Conservation (phyloP, 805 yeast genomes). For the Candida maesae region DNA sequence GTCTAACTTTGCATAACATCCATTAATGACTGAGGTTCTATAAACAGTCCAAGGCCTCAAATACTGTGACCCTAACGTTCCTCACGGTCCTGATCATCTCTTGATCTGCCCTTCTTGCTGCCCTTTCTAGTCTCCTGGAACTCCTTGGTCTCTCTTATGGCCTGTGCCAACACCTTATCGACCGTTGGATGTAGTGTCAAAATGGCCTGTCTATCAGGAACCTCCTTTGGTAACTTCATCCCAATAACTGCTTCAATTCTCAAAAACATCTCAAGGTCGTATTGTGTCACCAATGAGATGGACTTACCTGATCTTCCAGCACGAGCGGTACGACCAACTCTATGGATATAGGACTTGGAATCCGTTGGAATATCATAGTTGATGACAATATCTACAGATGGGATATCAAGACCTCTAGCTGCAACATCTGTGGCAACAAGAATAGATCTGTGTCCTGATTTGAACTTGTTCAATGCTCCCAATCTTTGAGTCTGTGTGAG, state of each 20-base stretch:
- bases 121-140: constrained; percentile 26
- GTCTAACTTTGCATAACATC: too few relatives aligned
- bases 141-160: constrained; percentile 47
- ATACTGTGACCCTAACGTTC: too few relatives aligned
- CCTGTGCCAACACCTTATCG: constrained; percentile 88
- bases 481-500: constrained; percentile 78
- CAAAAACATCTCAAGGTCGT: constrained; percentile 83
- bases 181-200: constrained; percentile 79
- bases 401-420: constrained; percentile 86
- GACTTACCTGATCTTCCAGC: constrained; percentile 90
- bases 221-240: constrained; percentile 82
- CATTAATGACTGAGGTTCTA: too few relatives aligned
- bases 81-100: constrained; percentile 26
- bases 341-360: constrained; percentile 77
- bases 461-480: constrained; percentile 77
- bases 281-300: constrained; percentile 86
- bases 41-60: too few relatives aligned
- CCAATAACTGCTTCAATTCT: constrained; percentile 84
- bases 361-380: constrained; percentile 82
- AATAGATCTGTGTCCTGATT: constrained; percentile 64
- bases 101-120: constrained; percentile 14
- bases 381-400: constrained; percentile 71
- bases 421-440: constrained; percentile 84
- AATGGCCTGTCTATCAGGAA: constrained; percentile 72
- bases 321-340: constrained; percentile 96